These are phyloP conservation scores for Euphorbia celastroides DNA, from an alignment of 441 rosid genomes.

Conservation along the genomic window DNA sequence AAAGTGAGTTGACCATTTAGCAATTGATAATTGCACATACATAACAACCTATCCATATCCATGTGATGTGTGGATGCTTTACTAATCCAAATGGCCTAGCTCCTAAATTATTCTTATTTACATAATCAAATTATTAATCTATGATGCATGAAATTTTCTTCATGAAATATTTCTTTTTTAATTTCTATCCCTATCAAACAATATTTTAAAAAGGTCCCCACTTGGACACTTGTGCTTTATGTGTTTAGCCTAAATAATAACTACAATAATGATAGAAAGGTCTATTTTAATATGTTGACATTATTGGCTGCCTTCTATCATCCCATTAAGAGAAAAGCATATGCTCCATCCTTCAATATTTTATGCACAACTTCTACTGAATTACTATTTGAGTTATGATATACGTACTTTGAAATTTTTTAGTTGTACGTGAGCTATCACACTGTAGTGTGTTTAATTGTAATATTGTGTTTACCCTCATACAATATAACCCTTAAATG, in stretches of 20 bases:
- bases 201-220: constrained; percentile 4
- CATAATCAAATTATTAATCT: not conserved
- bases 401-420: no score
- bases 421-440: constrained; percentile 1
- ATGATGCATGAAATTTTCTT: not conserved
- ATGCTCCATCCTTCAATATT: not conserved
- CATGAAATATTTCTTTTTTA: not conserved
- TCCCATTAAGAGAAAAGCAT: not conserved
- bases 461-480: no score
- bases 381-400: not conserved
- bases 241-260: not conserved
- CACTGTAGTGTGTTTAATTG: no score
- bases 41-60: not conserved
- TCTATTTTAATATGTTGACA: constrained; percentile 7
- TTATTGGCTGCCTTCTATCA: constrained; percentile 1
- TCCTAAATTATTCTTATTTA: not conserved
- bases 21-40: not conserved
- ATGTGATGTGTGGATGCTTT: constrained; percentile 4
- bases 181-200: constrained; percentile 5
- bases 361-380: not conserved
- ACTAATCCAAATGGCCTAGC: constrained; percentile 7
- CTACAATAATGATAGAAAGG: not conserved
- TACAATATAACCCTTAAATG: no score
- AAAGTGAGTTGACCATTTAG: constrained; percentile 1
- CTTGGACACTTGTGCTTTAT: not conserved